Conservation (phyloP, 2,329 filamentous ascomycete species). For the Alternaria triticina region DNA sequence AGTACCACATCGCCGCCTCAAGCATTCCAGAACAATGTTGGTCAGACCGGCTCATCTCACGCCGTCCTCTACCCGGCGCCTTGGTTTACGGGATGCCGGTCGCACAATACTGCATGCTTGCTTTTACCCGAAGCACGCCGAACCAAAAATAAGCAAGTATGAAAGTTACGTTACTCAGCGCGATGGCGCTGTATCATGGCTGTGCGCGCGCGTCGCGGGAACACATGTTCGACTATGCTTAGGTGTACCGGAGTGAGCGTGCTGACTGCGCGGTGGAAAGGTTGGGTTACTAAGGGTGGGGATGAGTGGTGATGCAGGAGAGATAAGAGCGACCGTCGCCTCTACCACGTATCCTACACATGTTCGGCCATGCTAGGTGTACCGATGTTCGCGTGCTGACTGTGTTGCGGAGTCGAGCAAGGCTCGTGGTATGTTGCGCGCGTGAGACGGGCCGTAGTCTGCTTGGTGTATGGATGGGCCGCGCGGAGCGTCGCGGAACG, state of each 20-base stretch:
- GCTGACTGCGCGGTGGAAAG: background rate
- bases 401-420: background rate
- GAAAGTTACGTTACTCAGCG: background rate
- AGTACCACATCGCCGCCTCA: background rate
- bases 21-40: background rate
- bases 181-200: background rate
- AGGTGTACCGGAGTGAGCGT: background rate
- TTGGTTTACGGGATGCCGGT: conserved; percentile 2
- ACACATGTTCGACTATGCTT: conserved; percentile 7
- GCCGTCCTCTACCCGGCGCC: background rate
- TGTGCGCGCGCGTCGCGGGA: background rate
- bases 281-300: background rate
- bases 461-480: background rate
- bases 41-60: background rate
- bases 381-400: background rate
- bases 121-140: background rate
- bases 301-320: background rate
- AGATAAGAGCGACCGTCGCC: background rate
- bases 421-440: background rate
- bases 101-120: background rate
- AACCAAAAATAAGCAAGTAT: background rate
- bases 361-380: background rate
- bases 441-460: background rate
- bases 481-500: background rate
- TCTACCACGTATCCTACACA: background rate